Conservation (phyloP, 495 filamentous ascomycete species). For the Saxophila tyrrhenica region DNA sequence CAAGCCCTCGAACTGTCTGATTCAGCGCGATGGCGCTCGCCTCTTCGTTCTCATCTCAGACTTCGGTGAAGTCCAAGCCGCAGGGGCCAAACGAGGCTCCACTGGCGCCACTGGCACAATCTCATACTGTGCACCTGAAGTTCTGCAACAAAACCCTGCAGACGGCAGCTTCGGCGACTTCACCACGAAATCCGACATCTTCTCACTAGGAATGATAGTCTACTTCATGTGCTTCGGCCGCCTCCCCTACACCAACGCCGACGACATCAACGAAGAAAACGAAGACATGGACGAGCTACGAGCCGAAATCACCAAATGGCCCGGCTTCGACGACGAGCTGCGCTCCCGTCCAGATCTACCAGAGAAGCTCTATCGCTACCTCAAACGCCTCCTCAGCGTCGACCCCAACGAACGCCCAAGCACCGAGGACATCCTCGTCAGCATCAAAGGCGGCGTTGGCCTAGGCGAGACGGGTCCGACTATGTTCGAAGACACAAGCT, state of each 20-base stretch:
- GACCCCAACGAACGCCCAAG: conserved; percentile 67
- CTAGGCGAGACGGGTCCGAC: conserved; percentile 42
- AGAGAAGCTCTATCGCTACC: conserved; percentile 69
- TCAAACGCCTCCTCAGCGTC: conserved; percentile 69
- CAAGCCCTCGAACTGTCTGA: conserved; percentile 91
- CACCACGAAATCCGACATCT: conserved; percentile 90
- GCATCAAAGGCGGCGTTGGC: conserved; percentile 60
- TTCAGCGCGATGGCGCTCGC: conserved; percentile 56
- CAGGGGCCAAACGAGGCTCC: conserved; percentile 66
- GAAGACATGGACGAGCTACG: conserved; percentile 86
- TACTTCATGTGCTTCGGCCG: conserved; percentile 94
- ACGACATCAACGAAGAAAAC: conserved; percentile 76
- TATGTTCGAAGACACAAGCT: conserved; percentile 43
- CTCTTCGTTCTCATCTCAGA: conserved; percentile 82
- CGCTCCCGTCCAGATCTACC: conserved; percentile 71
- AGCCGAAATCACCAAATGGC: conserved; percentile 76
- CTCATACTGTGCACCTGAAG: conserved; percentile 94
- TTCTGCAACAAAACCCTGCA: conserved; percentile 55
- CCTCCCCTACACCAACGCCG: conserved; percentile 74
- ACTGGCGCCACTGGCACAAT: conserved; percentile 93
- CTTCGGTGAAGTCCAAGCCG: conserved; percentile 87
- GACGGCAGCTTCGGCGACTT: conserved; percentile 78
- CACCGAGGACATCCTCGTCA: conserved; percentile 75
- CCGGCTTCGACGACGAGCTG: conserved; percentile 65
- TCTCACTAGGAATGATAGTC: conserved; percentile 94